These are phyloP conservation scores for Vigna nakashimae DNA, from an alignment of 306 rosid genomes.

Conservation along the genomic window DNA sequence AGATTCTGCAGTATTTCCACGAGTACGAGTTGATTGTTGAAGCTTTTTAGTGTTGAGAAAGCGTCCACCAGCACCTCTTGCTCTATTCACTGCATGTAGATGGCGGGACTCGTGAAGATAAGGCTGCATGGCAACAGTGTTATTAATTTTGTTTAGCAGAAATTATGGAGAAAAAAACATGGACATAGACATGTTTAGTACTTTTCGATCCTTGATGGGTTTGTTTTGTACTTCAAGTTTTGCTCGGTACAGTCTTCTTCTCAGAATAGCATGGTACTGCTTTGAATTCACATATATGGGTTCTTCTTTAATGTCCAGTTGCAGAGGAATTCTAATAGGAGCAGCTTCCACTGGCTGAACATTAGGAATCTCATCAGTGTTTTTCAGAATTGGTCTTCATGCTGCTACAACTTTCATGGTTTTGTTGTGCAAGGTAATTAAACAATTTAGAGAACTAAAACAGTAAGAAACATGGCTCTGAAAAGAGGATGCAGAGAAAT, in stretches of 20 bases:
- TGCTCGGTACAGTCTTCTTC: conserved; percentile 87
- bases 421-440: conserved; percentile 11
- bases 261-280: conserved; percentile 88
- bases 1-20: conserved; percentile 45
- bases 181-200: conserved; percentile 19
- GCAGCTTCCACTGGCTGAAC: conserved; percentile 58
- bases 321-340: conserved; percentile 62
- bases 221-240: conserved; percentile 76
- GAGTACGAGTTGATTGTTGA: conserved; percentile 33
- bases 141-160: conserved; percentile 1
- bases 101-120: conserved; percentile 84
- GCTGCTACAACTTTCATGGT: conserved; percentile 34
- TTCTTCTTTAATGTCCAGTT: conserved; percentile 58
- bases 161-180: background rate
- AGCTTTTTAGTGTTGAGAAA: conserved; percentile 62
- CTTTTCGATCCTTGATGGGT: conserved; percentile 73
- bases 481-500: background rate
- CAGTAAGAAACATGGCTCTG: background rate
- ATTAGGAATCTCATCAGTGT: conserved; percentile 47
- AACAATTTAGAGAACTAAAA: conserved; percentile 23
- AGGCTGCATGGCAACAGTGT: conserved; percentile 57
- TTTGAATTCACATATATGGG: conserved; percentile 90
- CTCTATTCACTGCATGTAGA: conserved; percentile 73
- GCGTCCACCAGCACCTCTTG: conserved; percentile 81
- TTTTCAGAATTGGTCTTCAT: conserved; percentile 37